Evolutionary conservation across 139 green algal genomes (phyloP), one percentile per base, ranked within the genome.

Genomic region (Chlorella vulgaris): DNA sequence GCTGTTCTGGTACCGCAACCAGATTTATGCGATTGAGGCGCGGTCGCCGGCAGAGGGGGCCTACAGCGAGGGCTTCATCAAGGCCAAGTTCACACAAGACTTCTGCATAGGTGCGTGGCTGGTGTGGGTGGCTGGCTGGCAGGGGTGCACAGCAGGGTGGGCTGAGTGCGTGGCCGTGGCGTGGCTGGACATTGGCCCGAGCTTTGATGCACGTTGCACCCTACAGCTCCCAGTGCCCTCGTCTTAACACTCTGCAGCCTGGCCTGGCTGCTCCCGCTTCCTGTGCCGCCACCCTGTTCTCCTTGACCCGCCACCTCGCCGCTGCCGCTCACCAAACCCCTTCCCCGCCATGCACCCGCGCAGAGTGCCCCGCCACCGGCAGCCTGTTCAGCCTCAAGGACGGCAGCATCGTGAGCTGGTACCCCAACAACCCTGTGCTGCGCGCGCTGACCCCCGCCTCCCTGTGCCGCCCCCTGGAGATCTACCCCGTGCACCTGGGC

Each of bases 1-100:
- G 43, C 61, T 99, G n/a, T 98, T 99, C 82, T 99, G 96, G 96
- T 99, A 99, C 88, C 88, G 93, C 51, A 98, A 98, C 80, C 63
- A 97, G 78, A 94, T 99, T 35, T 97, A 92, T 69, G 93, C 91
- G 65, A 97, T 98, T 81, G 93, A 99, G 86, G 62, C 82, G n/a
- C 88, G 91, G 31, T 98, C 95, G 4, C 96, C 97, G 8, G 94
- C 96, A 19, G 97, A 99, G 86, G 97, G 95, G 22, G 96, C 96
- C 26, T 99, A 98, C 92, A 93, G 85, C 50, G 95, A 98, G 82
- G 97, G 97, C 50, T 98, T 99, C 83, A 92, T 97, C 63, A 87
- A 89, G 36, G 92, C 94, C 36, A 98, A 95, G 88, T 95, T 99
- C 81, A 99, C 95, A 5, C 96, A 98, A 88, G 94, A 79, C 73